These are phyloP conservation scores for Phaeotremella skinneri DNA, from an alignment of 768 basidiomycete species.

Conservation along the genomic window DNA sequence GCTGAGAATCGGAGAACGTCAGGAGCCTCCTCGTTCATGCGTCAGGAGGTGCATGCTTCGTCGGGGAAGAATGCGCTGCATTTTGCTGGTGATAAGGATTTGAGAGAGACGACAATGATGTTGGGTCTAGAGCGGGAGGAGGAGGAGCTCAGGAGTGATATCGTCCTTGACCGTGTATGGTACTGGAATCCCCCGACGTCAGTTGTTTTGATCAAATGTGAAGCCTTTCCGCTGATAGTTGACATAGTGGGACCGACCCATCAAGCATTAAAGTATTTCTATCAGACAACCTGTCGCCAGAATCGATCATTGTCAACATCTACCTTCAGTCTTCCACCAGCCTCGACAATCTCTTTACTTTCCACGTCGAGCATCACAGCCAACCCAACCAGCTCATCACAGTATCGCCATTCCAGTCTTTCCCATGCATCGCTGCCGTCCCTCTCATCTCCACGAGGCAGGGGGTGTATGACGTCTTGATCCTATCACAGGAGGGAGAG, in stretches of 20 bases:
- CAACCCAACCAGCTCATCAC: constrained; percentile 5
- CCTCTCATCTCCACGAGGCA: constrained; percentile 65
- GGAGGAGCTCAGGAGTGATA: constrained; percentile 26
- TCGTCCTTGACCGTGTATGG: constrained; percentile 41
- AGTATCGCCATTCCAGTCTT: constrained; percentile 39
- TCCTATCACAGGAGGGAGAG: constrained; percentile 61
- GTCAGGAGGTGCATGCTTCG: constrained; percentile 13
- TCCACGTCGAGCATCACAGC: constrained; percentile 17
- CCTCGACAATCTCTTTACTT: constrained; percentile 21
- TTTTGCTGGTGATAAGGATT: constrained; percentile 34
- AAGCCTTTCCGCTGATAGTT: constrained; percentile 5
- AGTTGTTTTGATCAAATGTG: constrained; percentile 9
- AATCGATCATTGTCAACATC: constrained; percentile 35
- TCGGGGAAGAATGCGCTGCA: constrained; percentile 16
- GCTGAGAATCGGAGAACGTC: constrained; percentile 10
- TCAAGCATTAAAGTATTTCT: constrained; percentile 23
- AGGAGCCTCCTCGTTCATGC: constrained; percentile 12
- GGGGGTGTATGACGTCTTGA: constrained; percentile 66
- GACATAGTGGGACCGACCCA: constrained; percentile 6
- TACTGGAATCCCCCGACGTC: constrained; percentile 35
- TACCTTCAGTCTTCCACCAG: constrained; percentile 16
- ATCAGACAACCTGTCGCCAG: constrained; percentile 31
- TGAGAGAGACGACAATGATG: constrained; percentile 51
- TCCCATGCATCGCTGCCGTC: constrained; percentile 59
- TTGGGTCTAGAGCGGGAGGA: constrained; percentile 47